Percentiles rank a stretch among this genome's conserved stretches.
phyloP scores from a whole-genome alignment of 2,329 filamentous ascomycete genomes.

The Colletotrichum australisinense region DNA sequence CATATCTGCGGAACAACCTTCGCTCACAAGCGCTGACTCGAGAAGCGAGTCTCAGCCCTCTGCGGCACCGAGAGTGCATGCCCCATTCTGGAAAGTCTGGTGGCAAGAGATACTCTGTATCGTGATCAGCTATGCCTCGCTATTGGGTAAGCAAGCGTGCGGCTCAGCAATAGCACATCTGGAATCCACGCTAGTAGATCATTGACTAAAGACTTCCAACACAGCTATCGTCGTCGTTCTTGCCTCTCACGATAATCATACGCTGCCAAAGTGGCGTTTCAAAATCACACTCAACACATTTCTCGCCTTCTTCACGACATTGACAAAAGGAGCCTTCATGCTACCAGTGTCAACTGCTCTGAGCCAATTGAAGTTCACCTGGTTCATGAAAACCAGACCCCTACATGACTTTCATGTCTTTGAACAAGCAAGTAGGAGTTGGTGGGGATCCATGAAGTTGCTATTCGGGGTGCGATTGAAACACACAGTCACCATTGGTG shows the following conservation, averaged over 20 bases:
- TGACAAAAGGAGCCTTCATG: conserved; percentile 31
- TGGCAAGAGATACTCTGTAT: too few relatives aligned
- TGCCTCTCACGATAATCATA: background rate
- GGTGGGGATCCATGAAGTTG: conserved; percentile 20
- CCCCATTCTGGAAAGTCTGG: too few relatives aligned
- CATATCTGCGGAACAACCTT: too few relatives aligned
- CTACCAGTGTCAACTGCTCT: conserved; percentile 22
- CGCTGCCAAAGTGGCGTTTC: conserved; percentile 12
- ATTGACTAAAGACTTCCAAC: too few relatives aligned
- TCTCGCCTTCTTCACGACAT: conserved; percentile 30
- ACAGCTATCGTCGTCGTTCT: background rate
- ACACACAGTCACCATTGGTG: conserved; percentile 10
- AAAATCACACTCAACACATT: conserved; percentile 34
- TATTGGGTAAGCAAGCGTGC: too few relatives aligned
- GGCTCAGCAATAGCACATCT: too few relatives aligned
- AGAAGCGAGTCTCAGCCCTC: too few relatives aligned
- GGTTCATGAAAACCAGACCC: conserved; percentile 17
- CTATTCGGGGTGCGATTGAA: background rate
- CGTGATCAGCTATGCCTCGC: too few relatives aligned
- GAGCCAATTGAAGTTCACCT: conserved; percentile 32
- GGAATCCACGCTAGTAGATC: too few relatives aligned
- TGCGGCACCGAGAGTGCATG: too few relatives aligned
- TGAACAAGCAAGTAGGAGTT: conserved; percentile 31
- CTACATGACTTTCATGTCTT: conserved; percentile 29
- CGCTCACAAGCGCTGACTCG: too few relatives aligned